Conservation (phyloP, 345 rosid genomes). For the Laguncularia racemosa region DNA sequence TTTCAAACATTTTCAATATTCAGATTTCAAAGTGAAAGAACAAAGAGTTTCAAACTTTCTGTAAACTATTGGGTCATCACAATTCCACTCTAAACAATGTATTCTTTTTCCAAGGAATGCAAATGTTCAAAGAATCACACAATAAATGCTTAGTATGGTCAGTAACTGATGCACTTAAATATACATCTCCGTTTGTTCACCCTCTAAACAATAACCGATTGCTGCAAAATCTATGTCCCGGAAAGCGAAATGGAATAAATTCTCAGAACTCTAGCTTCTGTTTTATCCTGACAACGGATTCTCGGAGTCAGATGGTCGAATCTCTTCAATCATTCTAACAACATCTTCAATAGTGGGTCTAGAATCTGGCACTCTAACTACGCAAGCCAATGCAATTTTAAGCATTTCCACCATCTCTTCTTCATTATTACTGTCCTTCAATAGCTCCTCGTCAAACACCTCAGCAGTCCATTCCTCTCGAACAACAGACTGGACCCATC, state of each 20-base stretch:
- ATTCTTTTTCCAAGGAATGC: not conserved
- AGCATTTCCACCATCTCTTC: conserved; percentile 97
- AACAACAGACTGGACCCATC: conserved; percentile 87
- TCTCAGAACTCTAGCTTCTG: not conserved
- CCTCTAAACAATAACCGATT: too few relatives aligned
- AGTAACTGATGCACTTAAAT: too few relatives aligned
- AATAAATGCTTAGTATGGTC: too few relatives aligned
- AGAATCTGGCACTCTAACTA: conserved; percentile 49
- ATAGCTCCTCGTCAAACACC: conserved; percentile 77
- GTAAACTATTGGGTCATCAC: too few relatives aligned
- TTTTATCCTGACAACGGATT: conserved; percentile 38
- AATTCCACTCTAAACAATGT: too few relatives aligned
- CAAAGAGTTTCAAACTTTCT: too few relatives aligned
- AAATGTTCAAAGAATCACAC: conserved; percentile 14
- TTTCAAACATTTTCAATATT: too few relatives aligned
- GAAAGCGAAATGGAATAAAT: not conserved
- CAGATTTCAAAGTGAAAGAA: too few relatives aligned
- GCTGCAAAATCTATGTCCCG: not conserved
- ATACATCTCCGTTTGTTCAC: not conserved
- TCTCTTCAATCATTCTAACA: conserved; percentile 70
- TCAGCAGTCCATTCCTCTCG: conserved; percentile 94
- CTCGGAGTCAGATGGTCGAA: conserved; percentile 49
- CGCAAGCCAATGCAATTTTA: conserved; percentile 87
- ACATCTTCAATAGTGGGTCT: conserved; percentile 82
- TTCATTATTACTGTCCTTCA: conserved; percentile 54